Conservation (phyloP, 1,139 yeast genomes). For the Lizanozyma gosingica region DNA sequence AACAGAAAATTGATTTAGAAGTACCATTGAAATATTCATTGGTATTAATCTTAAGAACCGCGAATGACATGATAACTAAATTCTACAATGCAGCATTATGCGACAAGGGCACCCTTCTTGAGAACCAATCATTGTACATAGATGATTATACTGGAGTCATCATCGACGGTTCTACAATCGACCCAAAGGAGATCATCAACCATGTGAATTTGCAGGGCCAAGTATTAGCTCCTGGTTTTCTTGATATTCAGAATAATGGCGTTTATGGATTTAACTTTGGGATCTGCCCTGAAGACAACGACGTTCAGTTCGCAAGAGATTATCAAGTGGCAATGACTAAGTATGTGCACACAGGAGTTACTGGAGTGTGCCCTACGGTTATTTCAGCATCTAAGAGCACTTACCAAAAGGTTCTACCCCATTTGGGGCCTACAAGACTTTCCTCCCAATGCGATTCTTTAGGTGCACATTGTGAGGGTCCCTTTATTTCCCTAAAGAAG, state of each 20-base stretch:
- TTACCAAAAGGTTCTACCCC: conserved; percentile 43
- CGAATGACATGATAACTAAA: conserved; percentile 10
- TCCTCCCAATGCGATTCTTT: conserved; percentile 39
- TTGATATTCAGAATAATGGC: conserved; percentile 57
- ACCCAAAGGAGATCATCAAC: conserved; percentile 10
- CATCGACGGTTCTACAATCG: conserved; percentile 17
- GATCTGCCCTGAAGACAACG: conserved; percentile 25
- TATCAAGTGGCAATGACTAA: conserved; percentile 41
- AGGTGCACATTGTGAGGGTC: conserved; percentile 64
- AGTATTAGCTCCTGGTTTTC: conserved; percentile 49
- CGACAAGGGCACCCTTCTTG: conserved; percentile 38
- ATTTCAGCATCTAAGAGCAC: conserved; percentile 48
- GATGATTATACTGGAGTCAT: conserved; percentile 38
- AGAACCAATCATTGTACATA: conserved; percentile 36
- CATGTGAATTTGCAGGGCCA: conserved; percentile 40
- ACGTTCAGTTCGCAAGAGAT: conserved; percentile 18
- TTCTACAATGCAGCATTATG: conserved; percentile 47
- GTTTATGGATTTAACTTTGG: conserved; percentile 53
- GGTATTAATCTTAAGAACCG: no score
- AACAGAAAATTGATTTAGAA: no score
- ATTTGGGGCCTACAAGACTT: conserved; percentile 29
- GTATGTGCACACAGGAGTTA: conserved; percentile 47
- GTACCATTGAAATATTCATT: no score
- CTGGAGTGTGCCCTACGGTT: conserved; percentile 53
- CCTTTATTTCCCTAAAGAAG: conserved; percentile 45